Base-by-base conservation (phyloP, 1,284 basidiomycete genomes). In the Wolfiporia cocos region DNA sequence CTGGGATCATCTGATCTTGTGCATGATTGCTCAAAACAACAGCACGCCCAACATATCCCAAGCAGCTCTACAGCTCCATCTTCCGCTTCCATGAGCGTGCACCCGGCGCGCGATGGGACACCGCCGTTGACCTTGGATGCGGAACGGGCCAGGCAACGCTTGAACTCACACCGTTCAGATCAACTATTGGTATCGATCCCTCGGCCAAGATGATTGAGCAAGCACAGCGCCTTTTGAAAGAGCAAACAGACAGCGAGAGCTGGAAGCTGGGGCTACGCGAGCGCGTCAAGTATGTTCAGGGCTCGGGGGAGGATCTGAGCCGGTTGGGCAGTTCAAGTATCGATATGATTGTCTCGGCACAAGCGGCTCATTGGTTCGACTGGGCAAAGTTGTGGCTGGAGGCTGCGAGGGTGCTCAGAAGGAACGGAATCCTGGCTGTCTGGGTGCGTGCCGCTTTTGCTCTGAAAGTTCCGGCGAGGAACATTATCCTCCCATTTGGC, bases 281-380 rank as follows among this genome's bases (percentile, higher is more conserved):
- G 35, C 42, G 37, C 22, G 36, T 33, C 9, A 26, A 37, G 5
- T 81, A 76, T 50, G 61, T 70, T 3, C 70, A 78, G 52, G 73
- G 71, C 10, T 49, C 64, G 4, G 78, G 77, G 3, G 86, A 89
- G 52, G 63, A 74, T 9, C 65, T 90, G 9, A 43, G 60, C 0
- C 74, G 78, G 37, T 45, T 84, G 3, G 59, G 66, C 20, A 69
- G 78, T 31, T 67, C 61, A 1, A 79, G 72, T 35, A 80, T 89
- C 3, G 92, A 94, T 59, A 59, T 94, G 43, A 66, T 90, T 28
- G 74, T 86, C 4, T 71, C 87, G 86, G 88, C 85, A 1, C 91
- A 92, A 62, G 80, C 91, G 0, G 81, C 81, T 0, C 91, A 95
- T 58, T 93, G 90, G 90, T 93, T 93, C 57, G 71, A 92, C 54